Evolutionary conservation across 805 yeast genomes (phyloP).

Genomic region (Hemisphaericaspora nanyangensis): DNA sequence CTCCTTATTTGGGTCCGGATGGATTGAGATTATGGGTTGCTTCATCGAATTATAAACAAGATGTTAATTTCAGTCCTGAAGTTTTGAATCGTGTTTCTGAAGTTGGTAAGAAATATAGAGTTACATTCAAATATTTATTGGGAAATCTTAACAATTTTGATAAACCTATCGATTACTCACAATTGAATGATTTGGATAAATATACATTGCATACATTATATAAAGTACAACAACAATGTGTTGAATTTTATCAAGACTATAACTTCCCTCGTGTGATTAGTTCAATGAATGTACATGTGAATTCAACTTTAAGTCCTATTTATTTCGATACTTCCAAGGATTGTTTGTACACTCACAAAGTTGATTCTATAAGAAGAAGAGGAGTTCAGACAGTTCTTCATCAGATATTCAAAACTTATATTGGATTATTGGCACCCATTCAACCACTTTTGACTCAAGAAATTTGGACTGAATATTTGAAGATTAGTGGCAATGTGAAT

Average conservation of each 20-base stretch:
- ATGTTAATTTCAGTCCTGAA: conserved; percentile 69
- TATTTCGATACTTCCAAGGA: conserved; percentile 89
- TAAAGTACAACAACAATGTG: conserved; percentile 39
- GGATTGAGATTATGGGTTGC: conserved; percentile 92
- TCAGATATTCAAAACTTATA: conserved; percentile 56
- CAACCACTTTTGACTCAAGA: conserved; percentile 85
- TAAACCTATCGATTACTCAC: conserved; percentile 33
- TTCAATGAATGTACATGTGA: conserved; percentile 66
- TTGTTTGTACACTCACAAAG: conserved; percentile 67
- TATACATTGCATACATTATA: conserved; percentile 56
- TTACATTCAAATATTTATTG: conserved; percentile 74
- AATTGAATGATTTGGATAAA: conserved; percentile 49
- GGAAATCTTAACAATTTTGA: conserved; percentile 63
- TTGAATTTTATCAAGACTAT: conserved; percentile 48
- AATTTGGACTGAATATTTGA: conserved; percentile 65
- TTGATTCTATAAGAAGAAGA: conserved; percentile 46
- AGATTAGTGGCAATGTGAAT: conserved; percentile 12
- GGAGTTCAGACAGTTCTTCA: conserved; percentile 64
- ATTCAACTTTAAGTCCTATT: conserved; percentile 69
- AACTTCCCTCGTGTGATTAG: conserved; percentile 72
- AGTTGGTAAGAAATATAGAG: conserved; percentile 72
- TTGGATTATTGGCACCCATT: conserved; percentile 73
- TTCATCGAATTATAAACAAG: conserved; percentile 79
- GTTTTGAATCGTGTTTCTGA: conserved; percentile 76
- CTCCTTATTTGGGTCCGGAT: conserved; percentile 77